A percentile compares a stretch with the other conserved stretches of the same genome.
Evolutionary conservation across 2,329 filamentous ascomycete genomes (phyloP).

Genomic region (Stenocarpella maydis): DNA sequence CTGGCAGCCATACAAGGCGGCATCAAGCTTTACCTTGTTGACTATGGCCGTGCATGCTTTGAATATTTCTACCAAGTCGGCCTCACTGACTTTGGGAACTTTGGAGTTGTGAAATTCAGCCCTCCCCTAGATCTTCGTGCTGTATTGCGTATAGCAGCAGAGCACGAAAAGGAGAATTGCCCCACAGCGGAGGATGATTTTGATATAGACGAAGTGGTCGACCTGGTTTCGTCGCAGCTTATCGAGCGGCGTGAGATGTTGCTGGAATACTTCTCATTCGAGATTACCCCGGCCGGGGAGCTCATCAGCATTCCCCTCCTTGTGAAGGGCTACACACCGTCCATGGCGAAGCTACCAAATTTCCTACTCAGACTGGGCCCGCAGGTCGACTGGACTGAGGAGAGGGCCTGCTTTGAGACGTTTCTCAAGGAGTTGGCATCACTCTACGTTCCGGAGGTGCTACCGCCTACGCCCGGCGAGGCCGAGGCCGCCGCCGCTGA

Average conservation of each 20-base stretch:
- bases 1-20: slow-evolving; percentile 94
- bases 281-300: slow-evolving; percentile 80
- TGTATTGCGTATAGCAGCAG: slow-evolving; percentile 76
- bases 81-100: slow-evolving; percentile 95
- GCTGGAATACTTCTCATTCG: slow-evolving; percentile 88
- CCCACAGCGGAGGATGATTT: slow-evolving; percentile 59
- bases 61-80: slow-evolving; percentile 97
- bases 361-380: slow-evolving; percentile 91
- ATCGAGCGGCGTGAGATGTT: slow-evolving; percentile 85
- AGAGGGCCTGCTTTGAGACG: slow-evolving; percentile 84
- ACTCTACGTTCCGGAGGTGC: slow-evolving; percentile 88
- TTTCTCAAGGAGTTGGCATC: slow-evolving; percentile 87
- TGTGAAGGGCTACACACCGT: slow-evolving; percentile 87
- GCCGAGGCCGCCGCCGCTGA: slow-evolving; percentile 42
- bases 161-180: slow-evolving; percentile 67
- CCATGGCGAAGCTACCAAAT: slow-evolving; percentile 83
- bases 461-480: slow-evolving; percentile 63
- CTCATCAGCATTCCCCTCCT: slow-evolving; percentile 83
- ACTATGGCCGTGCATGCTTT: slow-evolving; percentile 86
- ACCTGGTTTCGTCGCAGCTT: slow-evolving; percentile 72
- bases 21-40: slow-evolving; percentile 89
- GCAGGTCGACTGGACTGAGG: slow-evolving; percentile 84
- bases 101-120: slow-evolving; percentile 82
- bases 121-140: slow-evolving; percentile 76
- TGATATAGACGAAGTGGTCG: slow-evolving; percentile 71